These are phyloP conservation scores for Leccinum subtestaceum DNA, from an alignment of 768 basidiomycete species.

Conservation along the genomic window DNA sequence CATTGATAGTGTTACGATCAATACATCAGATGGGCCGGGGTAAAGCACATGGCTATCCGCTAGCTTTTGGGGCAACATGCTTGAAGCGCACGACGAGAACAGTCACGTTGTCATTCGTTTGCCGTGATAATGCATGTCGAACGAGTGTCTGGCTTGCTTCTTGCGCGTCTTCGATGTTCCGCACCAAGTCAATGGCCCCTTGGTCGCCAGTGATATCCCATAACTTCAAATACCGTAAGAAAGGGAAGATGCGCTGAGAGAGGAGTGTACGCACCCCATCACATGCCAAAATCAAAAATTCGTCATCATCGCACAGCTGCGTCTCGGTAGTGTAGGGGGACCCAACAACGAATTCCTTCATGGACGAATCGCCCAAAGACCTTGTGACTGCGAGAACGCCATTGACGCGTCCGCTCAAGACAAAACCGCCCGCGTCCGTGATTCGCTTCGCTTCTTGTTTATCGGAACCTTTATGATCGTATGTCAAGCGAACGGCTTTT, in stretches of 20 bases:
- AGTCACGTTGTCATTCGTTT: constrained; percentile 94
- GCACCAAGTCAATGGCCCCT: constrained; percentile 82
- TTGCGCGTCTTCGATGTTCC: constrained; percentile 72
- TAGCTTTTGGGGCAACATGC: constrained; percentile 14
- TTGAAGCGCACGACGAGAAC: constrained; percentile 87
- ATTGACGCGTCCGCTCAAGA: constrained; percentile 97
- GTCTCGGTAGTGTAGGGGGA: constrained; percentile 99
- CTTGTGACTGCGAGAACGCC: constrained; percentile 96
- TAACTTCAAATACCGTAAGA: constrained; percentile 49
- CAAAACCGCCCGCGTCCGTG: constrained; percentile 96
- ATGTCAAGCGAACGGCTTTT: constrained; percentile 88
- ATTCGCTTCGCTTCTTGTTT: constrained; percentile 97
- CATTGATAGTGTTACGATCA: constrained; percentile 8
- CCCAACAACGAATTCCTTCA: constrained; percentile 99
- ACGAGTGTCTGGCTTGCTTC: constrained; percentile 75
- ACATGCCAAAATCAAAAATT: constrained; percentile 93
- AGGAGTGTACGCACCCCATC: constrained; percentile 76
- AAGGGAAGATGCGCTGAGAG: background rate
- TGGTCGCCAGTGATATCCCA: constrained; percentile 97
- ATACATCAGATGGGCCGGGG: background rate
- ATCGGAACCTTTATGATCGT: constrained; percentile 98
- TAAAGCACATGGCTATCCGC: constrained; percentile 11
- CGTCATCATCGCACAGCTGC: constrained; percentile 83
- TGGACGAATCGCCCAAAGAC: constrained; percentile 92
- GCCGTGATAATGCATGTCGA: constrained; percentile 81